Percentiles rank a stretch among this genome's conserved stretches.
phyloP scores from a whole-genome alignment of 257 asterid genomes.

The Craterostigma plantagineum region DNA sequence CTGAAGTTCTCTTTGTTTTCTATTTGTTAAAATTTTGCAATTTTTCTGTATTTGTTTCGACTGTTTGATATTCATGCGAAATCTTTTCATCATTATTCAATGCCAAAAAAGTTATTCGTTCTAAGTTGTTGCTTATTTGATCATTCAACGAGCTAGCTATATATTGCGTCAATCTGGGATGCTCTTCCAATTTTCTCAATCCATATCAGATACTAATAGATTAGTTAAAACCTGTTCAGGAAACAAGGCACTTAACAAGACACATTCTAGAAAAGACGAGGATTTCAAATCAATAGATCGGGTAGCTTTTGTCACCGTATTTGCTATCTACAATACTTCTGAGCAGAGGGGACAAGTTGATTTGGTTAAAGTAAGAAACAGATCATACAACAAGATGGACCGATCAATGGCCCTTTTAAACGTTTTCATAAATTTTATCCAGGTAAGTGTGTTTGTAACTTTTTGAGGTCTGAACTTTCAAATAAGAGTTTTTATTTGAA shows the following conservation, averaged over 20 bases:
- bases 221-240: constrained; percentile 25
- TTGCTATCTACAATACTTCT: constrained; percentile 45
- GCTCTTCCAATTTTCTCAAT: neutral
- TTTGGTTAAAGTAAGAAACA: constrained; percentile 54
- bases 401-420: constrained; percentile 69
- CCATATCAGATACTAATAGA: neutral
- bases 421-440: constrained; percentile 62
- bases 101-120: too few relatives aligned
- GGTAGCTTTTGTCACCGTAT: constrained; percentile 58
- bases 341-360: constrained; percentile 29
- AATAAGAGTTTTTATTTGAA: too few relatives aligned
- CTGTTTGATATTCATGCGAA: too few relatives aligned
- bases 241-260: constrained; percentile 51
- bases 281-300: constrained; percentile 15
- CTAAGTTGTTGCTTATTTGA: too few relatives aligned
- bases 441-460: constrained; percentile 32
- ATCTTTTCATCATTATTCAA: too few relatives aligned
- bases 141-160: too few relatives aligned
- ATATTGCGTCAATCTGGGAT: too few relatives aligned
- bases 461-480: too few relatives aligned
- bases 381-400: constrained; percentile 53
- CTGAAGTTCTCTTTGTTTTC: too few relatives aligned
- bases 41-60: too few relatives aligned
- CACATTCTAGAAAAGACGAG: constrained; percentile 14
- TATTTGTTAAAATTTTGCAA: too few relatives aligned